Evolutionary conservation across 192 early-diverging fungal species (phyloP).

Genomic region (Coemansia sp.): DNA sequence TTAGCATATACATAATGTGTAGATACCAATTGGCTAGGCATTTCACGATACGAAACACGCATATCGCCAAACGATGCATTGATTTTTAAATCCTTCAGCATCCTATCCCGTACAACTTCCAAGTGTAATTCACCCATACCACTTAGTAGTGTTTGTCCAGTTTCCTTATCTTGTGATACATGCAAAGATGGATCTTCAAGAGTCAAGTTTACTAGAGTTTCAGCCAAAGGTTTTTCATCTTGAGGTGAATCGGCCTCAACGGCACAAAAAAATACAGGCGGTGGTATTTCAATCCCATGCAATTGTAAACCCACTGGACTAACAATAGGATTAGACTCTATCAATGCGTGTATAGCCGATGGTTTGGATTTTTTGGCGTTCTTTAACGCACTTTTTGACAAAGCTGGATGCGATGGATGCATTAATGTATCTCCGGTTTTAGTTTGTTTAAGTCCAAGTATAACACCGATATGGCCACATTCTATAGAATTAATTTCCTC

Average conservation of each 20-base stretch:
- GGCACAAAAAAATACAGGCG: conserved; percentile 80
- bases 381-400: not conserved
- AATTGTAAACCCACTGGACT: conserved; percentile 55
- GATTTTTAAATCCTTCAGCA: conserved; percentile 74
- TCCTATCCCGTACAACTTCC: conserved; percentile 82
- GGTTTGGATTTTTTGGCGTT: not conserved
- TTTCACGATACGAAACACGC: conserved; percentile 86
- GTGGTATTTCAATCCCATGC: conserved; percentile 76
- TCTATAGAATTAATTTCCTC: conserved; percentile 74
- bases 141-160: conserved; percentile 80
- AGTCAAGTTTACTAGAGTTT: conserved; percentile 67
- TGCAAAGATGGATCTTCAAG: conserved; percentile 88
- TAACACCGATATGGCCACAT: conserved; percentile 81
- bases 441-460: conserved; percentile 79
- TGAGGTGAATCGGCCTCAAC: conserved; percentile 72
- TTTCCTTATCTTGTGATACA: conserved; percentile 70
- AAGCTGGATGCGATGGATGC: conserved; percentile 51
- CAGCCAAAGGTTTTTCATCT: conserved; percentile 69
- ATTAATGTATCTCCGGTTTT: conserved; percentile 84
- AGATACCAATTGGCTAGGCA: conserved; percentile 35
- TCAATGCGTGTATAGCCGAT: too few species aligned
- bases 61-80: conserved; percentile 80
- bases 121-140: conserved; percentile 96
- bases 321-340: too few species aligned
- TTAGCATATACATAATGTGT: conserved; percentile 58